Conservation (phyloP, 2,329 filamentous ascomycete species). For the Trichoderma brevicompactum region DNA sequence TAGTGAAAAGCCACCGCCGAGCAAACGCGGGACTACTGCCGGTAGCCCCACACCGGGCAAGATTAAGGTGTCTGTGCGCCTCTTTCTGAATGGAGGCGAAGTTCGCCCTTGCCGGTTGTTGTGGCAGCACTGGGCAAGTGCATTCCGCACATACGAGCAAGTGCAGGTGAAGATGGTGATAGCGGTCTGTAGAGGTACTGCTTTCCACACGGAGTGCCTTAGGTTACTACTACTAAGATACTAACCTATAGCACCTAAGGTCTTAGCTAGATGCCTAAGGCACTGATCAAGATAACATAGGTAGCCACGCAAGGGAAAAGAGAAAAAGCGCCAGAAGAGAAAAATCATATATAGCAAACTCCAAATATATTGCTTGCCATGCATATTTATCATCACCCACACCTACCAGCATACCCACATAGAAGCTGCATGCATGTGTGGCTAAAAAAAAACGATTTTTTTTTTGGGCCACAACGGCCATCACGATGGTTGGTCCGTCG, state of each 20-base stretch:
- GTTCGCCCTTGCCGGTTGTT: constrained; percentile 13
- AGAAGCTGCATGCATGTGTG: constrained; percentile 21
- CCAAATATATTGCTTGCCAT: background rate
- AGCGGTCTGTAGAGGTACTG: background rate
- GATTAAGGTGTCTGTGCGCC: constrained; percentile 17
- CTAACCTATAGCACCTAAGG: too few species aligned
- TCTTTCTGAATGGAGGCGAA: constrained; percentile 3
- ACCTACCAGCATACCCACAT: constrained; percentile 18
- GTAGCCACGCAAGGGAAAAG: too few species aligned
- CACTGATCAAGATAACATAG: too few species aligned
- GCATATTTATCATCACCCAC: constrained; percentile 11
- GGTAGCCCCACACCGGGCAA: constrained; percentile 22
- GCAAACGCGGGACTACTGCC: constrained; percentile 28
- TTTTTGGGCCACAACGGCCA: constrained; percentile 16
- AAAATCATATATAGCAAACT: too few species aligned
- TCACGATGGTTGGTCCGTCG: constrained; percentile 4
- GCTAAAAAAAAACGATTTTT: background rate
- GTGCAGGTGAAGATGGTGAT: background rate
- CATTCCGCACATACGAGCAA: background rate
- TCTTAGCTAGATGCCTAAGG: too few species aligned
- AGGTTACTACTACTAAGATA: too few species aligned
- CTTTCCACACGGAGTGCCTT: too few species aligned
- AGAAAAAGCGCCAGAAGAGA: too few species aligned
- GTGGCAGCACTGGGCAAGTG: background rate
- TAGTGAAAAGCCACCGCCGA: constrained; percentile 19